phyloP scores from a whole-genome alignment of 805 yeast genomes.

The Komagataella mondaviorum region DNA sequence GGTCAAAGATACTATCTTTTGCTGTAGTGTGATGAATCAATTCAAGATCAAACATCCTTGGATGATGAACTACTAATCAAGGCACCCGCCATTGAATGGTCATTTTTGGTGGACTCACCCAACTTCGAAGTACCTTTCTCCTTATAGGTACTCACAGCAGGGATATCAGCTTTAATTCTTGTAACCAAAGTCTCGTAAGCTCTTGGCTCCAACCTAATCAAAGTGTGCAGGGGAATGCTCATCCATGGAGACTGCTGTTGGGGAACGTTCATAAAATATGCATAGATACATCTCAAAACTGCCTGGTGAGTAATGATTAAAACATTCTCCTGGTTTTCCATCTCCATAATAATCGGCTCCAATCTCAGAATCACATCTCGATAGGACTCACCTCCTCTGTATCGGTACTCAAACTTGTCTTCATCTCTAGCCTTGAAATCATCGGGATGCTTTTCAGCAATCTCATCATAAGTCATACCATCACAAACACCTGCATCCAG shows the following conservation, averaged over 20 bases:
- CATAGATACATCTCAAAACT: constrained; percentile 89
- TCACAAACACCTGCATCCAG: constrained; percentile 97
- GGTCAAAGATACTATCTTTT: neutral
- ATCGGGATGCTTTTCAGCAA: constrained; percentile 74
- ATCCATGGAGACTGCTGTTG: constrained; percentile 98
- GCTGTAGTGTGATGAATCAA: neutral
- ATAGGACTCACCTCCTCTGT: constrained; percentile 95
- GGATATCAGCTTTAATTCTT: constrained; percentile 87
- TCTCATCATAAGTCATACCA: constrained; percentile 92
- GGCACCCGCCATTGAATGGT: constrained; percentile 31
- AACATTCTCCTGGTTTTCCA: constrained; percentile 93
- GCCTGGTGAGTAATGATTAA: constrained; percentile 97
- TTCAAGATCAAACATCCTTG: neutral
- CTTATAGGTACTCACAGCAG: constrained; percentile 94
- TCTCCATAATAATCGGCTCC: constrained; percentile 97
- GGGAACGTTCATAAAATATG: constrained; percentile 96
- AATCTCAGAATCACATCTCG: constrained; percentile 88
- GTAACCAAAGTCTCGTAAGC: constrained; percentile 85
- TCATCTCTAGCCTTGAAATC: constrained; percentile 95
- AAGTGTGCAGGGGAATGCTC: constrained; percentile 93
- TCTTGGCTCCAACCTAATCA: constrained; percentile 89
- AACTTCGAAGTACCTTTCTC: constrained; percentile 78
- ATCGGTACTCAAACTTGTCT: constrained; percentile 89
- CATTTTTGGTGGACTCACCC: constrained; percentile 31
- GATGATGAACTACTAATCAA: constrained; percentile 19